A percentile compares a stretch with the other conserved stretches of the same genome.
These are phyloP conservation scores for Phytophthora fragariae DNA, from an alignment of 352 stramenopile species.

Conservation along the genomic window DNA sequence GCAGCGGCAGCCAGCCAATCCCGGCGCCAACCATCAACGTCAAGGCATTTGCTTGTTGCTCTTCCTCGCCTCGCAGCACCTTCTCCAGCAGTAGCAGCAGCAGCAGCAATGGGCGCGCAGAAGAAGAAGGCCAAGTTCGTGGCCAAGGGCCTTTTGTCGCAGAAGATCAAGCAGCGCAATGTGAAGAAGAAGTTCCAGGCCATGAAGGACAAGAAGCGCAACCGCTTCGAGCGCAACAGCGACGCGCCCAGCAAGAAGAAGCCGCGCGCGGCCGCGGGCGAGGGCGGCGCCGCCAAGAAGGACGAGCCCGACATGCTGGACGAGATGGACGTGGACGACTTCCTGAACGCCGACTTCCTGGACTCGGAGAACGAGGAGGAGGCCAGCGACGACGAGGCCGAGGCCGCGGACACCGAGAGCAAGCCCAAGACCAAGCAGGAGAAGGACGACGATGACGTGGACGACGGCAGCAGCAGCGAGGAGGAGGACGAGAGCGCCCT, in stretches of 20 bases:
- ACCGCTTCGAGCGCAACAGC: conserved; percentile 68
- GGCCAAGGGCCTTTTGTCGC: conserved; percentile 74
- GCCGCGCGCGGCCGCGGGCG: conserved; percentile 34
- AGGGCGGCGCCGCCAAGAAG: conserved; percentile 44
- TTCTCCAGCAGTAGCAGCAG: neutral
- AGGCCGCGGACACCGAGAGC: conserved; percentile 11
- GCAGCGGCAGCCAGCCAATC: conserved; percentile 25
- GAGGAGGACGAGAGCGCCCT: conserved; percentile 85
- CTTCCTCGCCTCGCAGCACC: neutral
- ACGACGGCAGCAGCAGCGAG: conserved; percentile 76
- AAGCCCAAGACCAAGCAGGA: conserved; percentile 37
- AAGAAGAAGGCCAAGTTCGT: conserved; percentile 93
- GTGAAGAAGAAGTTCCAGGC: conserved; percentile 83
- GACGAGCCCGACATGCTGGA: conserved; percentile 85
- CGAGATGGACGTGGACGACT: conserved; percentile 90
- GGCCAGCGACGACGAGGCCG: conserved; percentile 42
- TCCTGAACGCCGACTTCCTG: conserved; percentile 85
- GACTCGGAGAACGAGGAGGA: conserved; percentile 65
- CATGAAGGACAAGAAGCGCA: conserved; percentile 83
- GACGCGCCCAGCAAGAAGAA: conserved; percentile 69
- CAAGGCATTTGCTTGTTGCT: conserved; percentile 29
- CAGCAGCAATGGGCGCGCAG: conserved; percentile 51
- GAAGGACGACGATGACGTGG: conserved; percentile 54
- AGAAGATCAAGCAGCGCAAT: conserved; percentile 90
- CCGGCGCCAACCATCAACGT: conserved; percentile 36